phyloP scores from a whole-genome alignment of 2,329 filamentous ascomycete genomes.

The Neofusicoccum ribis region DNA sequence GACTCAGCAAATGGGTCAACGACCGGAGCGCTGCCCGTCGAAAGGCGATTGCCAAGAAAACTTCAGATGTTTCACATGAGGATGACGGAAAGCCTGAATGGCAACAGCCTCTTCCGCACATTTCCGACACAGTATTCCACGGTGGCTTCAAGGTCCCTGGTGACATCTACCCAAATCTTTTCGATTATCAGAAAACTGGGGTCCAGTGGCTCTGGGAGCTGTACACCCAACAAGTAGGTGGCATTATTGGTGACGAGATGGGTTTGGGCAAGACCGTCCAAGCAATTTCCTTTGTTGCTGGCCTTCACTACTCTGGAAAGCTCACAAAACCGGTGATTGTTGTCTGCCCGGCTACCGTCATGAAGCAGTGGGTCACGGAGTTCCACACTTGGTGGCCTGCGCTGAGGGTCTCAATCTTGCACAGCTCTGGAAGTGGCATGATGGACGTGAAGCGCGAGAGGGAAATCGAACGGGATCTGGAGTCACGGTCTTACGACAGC shows the following conservation, averaged over 20 bases:
- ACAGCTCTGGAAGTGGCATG: conserved; percentile 96
- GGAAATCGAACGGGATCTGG: conserved; percentile 63
- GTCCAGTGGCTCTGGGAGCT: conserved; percentile 96
- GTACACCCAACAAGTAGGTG: conserved; percentile 84
- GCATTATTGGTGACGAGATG: conserved; percentile 98
- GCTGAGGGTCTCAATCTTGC: conserved; percentile 90
- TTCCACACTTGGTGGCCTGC: conserved; percentile 99
- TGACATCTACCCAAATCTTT: conserved; percentile 88
- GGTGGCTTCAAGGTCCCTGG: conserved; percentile 80
- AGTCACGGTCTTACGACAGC: conserved; percentile 23
- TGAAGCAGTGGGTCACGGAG: conserved; percentile 97
- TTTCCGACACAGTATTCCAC: conserved; percentile 72
- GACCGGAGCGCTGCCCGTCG: conserved; percentile 62
- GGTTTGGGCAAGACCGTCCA: conserved; percentile 94
- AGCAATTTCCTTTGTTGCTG: conserved; percentile 79
- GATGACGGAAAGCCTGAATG: conserved; percentile 64
- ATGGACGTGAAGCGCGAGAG: conserved; percentile 68
- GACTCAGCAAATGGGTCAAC: conserved; percentile 74
- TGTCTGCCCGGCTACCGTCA: conserved; percentile 89
- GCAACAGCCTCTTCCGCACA: conserved; percentile 82
- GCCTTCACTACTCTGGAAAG: conserved; percentile 86
- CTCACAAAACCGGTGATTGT: conserved; percentile 84
- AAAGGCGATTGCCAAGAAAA: conserved; percentile 40
- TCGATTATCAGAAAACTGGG: conserved; percentile 95
- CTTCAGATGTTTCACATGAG: conserved; percentile 20